These are phyloP conservation scores for Penicillium olsonii DNA, from an alignment of 2,329 filamentous ascomycete species.

Conservation along the genomic window DNA sequence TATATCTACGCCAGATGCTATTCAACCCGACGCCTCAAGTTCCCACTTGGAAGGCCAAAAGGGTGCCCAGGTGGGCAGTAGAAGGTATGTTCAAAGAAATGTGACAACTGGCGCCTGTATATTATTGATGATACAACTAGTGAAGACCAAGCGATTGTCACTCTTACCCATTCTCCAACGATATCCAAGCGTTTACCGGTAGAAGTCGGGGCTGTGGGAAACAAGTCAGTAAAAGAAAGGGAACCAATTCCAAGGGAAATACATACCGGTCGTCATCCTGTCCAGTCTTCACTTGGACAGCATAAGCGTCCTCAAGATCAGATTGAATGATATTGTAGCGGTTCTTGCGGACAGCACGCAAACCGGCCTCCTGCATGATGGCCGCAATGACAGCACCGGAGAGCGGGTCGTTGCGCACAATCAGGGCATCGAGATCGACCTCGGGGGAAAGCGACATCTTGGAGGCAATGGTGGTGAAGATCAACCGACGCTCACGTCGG, in stretches of 20 bases:
- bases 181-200: constrained; percentile 55
- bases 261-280: constrained; percentile 64
- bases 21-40: too few species aligned
- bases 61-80: not conserved
- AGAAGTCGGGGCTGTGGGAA: constrained; percentile 82
- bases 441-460: constrained; percentile 98
- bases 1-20: too few species aligned
- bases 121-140: constrained; percentile 35
- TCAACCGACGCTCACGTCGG: constrained; percentile 89
- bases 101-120: constrained; percentile 13
- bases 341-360: constrained; percentile 94
- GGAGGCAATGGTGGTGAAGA: constrained; percentile 93
- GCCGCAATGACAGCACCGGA: constrained; percentile 95
- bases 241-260: not conserved
- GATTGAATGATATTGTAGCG: constrained; percentile 98
- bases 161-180: constrained; percentile 10
- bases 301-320: constrained; percentile 96
- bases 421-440: constrained; percentile 92
- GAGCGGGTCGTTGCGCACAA: constrained; percentile 93
- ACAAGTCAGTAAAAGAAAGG: constrained; percentile 42
- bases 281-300: constrained; percentile 88
- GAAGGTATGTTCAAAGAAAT: constrained; percentile 1
- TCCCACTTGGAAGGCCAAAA: too few species aligned
- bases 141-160: constrained; percentile 24
- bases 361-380: constrained; percentile 98